Base-by-base conservation (phyloP, 805 yeast species). In the Naumovozyma dairenensis region DNA sequence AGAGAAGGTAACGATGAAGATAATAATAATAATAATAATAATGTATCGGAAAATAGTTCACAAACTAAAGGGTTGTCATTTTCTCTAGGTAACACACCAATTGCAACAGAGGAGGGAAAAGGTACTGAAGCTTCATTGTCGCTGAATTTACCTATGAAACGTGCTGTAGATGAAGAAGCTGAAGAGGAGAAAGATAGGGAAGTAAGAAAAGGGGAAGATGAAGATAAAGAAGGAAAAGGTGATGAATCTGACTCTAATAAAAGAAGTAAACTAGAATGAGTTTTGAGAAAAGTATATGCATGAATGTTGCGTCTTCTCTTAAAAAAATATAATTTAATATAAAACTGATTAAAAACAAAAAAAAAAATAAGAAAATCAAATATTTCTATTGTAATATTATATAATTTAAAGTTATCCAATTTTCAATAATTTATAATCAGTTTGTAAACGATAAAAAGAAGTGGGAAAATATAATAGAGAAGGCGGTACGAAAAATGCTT, bases 121-220 rank as follows among this genome's bases (percentile, higher is more conserved):
- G 8, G 5, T 15, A 13, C 7, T 15, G 20, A 24, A 6, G 18
- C n/a, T n/a, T 9, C 28, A 18, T 10, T 25, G 4, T 26, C 29
- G 29, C 33, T 10, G 14, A 45, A 38, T n/a, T n/a, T 39, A 12
- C 33, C 35, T 13, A 30, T 32, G 13, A 45, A 45, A 31, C 33
- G 49, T 5, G 22, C 43, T n/a, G 37, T 38, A 3, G 44, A 41
- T 16, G 29, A 27, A 13, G 38, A 32, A 8, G 34, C 12, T 5
- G 30, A 33, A 13, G 35, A 36, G 13, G 38, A 14, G 16, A 17
- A 14, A n/a, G n/a, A n/a, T 21, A 32, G 21, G 27, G 22, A 4
- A 7, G 16, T 10, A 31, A 31, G n/a, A 5, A 13, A 17, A 9
- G 14, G 15, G 17, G 13, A n/a, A 22, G 13, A 4, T 27, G 16